phyloP scores from a whole-genome alignment of 2,329 filamentous ascomycete genomes.

The Seiridium unicorne region DNA sequence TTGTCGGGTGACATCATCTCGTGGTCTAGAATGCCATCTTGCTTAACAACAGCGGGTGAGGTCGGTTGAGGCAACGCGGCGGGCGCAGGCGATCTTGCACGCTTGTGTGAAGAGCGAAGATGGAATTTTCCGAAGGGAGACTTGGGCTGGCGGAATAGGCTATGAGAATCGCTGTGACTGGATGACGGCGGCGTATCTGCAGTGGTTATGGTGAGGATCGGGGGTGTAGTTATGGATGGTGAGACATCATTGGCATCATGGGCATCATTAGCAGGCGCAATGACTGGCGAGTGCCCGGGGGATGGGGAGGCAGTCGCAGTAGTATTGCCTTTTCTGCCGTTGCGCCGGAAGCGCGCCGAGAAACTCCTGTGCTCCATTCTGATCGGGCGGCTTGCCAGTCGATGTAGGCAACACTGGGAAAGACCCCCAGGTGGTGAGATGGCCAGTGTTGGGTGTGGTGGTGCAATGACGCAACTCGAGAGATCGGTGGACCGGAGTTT shows the following conservation, averaged over 20 bases:
- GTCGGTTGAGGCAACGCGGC: constrained; percentile 19
- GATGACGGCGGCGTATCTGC: constrained; percentile 21
- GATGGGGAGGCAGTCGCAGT: neutral
- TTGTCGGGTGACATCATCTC: constrained; percentile 13
- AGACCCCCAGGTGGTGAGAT: constrained; percentile 1
- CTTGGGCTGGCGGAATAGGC: constrained; percentile 17
- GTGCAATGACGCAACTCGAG: neutral
- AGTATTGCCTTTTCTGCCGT: constrained; percentile 12
- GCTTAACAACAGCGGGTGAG: constrained; percentile 29
- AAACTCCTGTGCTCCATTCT: constrained; percentile 22
- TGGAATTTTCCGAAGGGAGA: constrained; percentile 41
- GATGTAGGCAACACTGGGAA: constrained; percentile 1
- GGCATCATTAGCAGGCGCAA: constrained; percentile 7
- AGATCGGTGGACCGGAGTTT: neutral
- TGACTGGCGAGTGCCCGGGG: constrained; percentile 11
- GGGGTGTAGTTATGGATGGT: constrained; percentile 13
- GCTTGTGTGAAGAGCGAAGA: constrained; percentile 41
- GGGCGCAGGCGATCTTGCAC: constrained; percentile 40
- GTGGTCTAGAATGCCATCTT: constrained; percentile 31
- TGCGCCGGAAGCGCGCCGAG: constrained; percentile 26
- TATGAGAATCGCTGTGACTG: constrained; percentile 15
- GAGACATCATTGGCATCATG: neutral
- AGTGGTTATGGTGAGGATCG: constrained; percentile 24
- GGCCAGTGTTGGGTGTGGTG: neutral
- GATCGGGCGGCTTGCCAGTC: constrained; percentile 6